Percentiles rank a stretch among this genome's conserved stretches.
Evolutionary conservation across 805 yeast species (phyloP).

Genomic region (Wickerhamiella allomyrinae): DNA sequence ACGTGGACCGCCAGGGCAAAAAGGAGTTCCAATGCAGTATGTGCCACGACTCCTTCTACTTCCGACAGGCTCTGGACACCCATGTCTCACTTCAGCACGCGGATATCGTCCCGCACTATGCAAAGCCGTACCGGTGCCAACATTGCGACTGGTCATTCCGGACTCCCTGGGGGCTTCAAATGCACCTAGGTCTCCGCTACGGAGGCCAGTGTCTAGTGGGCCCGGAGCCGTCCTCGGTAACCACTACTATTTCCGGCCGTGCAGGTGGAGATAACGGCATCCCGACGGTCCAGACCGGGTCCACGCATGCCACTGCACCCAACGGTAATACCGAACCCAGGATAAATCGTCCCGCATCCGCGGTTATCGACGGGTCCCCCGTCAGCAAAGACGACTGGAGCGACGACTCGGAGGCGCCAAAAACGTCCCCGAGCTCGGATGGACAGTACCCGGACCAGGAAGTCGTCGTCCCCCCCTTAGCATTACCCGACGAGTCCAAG

Average conservation of each 20-base stretch:
- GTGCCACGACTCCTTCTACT: not conserved
- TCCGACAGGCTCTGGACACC: not conserved
- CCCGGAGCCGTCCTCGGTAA: not conserved
- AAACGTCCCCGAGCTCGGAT: too few relatives aligned
- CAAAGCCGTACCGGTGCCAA: not conserved
- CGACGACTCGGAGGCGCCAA: too few relatives aligned
- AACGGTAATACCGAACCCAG: too few relatives aligned
- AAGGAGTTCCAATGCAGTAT: not conserved
- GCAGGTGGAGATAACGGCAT: not conserved
- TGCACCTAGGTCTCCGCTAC: slow-evolving; percentile 1
- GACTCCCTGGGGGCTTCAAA: not conserved
- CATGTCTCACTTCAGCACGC: not conserved
- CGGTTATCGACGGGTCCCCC: too few relatives aligned
- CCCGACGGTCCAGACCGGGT: not conserved
- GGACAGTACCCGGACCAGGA: too few relatives aligned
- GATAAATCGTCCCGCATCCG: too few relatives aligned
- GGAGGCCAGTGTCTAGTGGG: not conserved
- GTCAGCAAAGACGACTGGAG: too few relatives aligned
- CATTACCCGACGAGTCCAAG: too few relatives aligned
- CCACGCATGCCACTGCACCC: not conserved
- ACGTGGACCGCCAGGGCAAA: not conserved
- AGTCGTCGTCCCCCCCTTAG: too few relatives aligned
- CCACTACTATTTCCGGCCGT: not conserved
- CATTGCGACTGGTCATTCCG: not conserved
- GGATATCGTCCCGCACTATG: not conserved